Conservation (phyloP, 441 rosid genomes). For the Syzygium malaccense region DNA sequence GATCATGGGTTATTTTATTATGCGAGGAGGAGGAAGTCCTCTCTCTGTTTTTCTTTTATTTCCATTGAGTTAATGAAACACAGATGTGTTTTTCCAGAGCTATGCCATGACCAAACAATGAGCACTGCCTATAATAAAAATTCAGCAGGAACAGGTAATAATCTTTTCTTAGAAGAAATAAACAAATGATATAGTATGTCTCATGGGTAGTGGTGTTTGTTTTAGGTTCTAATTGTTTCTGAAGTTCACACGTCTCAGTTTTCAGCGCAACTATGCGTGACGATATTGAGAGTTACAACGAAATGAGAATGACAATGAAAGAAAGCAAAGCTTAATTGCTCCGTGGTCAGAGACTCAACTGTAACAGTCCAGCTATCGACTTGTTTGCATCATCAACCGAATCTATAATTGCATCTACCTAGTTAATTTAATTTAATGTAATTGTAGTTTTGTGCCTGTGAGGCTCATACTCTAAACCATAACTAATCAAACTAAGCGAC, state of each 20-base stretch:
- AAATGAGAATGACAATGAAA: neutral
- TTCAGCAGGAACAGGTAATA: neutral
- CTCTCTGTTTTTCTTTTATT: neutral
- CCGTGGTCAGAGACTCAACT: neutral
- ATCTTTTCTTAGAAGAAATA: neutral
- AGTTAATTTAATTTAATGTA: neutral
- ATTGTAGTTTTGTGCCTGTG: neutral
- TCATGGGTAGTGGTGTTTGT: neutral
- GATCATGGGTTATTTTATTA: neutral
- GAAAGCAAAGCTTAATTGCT: neutral
- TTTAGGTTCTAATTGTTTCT: neutral
- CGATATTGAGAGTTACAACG: neutral
- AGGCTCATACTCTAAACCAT: neutral
- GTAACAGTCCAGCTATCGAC: neutral
- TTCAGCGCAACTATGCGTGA: neutral
- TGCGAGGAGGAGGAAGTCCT: neutral
- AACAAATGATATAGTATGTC: neutral
- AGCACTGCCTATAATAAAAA: neutral
- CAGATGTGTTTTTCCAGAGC: neutral
- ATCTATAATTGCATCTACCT: neutral
- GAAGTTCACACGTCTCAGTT: neutral
- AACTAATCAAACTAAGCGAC: neutral
- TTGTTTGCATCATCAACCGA: neutral
- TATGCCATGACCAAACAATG: neutral
- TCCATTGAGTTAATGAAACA: neutral